These are phyloP conservation scores for Rhodamnia argentea DNA, from an alignment of 345 rosid species.

Conservation along the genomic window DNA sequence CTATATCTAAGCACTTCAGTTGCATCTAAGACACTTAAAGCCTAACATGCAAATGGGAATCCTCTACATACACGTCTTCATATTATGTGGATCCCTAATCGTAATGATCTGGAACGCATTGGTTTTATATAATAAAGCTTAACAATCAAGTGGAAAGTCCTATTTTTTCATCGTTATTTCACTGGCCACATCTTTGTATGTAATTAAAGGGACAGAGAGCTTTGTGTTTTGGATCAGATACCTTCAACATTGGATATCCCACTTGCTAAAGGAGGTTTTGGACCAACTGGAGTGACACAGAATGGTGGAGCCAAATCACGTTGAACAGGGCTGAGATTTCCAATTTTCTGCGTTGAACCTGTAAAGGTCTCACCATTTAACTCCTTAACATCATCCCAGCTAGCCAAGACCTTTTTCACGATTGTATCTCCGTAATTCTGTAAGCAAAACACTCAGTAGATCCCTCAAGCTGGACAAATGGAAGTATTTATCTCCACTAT, in stretches of 20 bases:
- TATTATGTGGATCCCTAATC: background rate
- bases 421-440: background rate
- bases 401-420: background rate
- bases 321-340: background rate
- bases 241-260: background rate
- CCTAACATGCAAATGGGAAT: background rate
- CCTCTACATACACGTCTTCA: background rate
- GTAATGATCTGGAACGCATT: background rate
- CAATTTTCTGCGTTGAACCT: background rate
- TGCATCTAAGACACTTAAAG: background rate
- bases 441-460: background rate
- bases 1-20: background rate
- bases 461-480: background rate
- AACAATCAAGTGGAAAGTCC: background rate
- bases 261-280: rapidly evolving
- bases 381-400: background rate
- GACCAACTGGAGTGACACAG: background rate
- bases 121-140: background rate
- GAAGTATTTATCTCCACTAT: background rate
- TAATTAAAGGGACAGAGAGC: background rate
- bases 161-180: background rate
- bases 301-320: background rate
- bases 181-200: background rate
- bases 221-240: rapidly evolving
- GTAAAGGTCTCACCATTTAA: background rate